Percentiles rank a stretch among this genome's conserved stretches.
These are phyloP conservation scores for Typha latifolia DNA, from an alignment of 176 grass and related monocot genomes.

Conservation along the genomic window DNA sequence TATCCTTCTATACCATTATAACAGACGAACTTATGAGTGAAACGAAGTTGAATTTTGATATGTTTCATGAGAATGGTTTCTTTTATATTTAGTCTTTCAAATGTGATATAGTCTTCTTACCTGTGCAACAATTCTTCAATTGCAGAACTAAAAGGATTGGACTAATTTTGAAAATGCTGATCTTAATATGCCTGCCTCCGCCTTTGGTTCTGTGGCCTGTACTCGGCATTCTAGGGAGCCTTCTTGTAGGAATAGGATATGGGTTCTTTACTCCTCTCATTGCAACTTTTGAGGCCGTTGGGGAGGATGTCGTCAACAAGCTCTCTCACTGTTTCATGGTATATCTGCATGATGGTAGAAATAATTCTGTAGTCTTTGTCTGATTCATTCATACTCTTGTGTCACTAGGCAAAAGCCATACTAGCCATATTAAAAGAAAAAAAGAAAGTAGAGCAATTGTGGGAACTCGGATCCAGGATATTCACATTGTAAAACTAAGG, in stretches of 20 bases:
- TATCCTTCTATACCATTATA: background rate
- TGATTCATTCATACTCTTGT: no score
- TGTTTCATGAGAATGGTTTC: background rate
- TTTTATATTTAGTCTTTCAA: background rate
- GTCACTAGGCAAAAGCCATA: no score
- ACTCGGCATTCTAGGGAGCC: constrained; percentile 43
- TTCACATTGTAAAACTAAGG: no score
- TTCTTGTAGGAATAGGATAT: constrained; percentile 60
- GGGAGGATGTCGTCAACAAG: constrained; percentile 43
- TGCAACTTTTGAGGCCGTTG: constrained; percentile 70
- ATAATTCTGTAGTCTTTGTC: no score
- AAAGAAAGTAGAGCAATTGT: background rate
- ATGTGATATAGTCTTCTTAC: background rate
- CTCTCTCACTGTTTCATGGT: constrained; percentile 62
- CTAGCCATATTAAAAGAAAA: background rate
- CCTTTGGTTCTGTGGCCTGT: constrained; percentile 45
- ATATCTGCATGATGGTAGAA: background rate
- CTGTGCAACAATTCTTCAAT: background rate
- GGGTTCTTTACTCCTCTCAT: constrained; percentile 58
- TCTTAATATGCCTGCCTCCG: constrained; percentile 26
- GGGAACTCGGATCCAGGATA: background rate
- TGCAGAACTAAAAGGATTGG: constrained; percentile 63
- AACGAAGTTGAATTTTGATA: no score
- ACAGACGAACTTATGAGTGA: no score
- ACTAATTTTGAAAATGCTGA: constrained; percentile 49